Conservation (phyloP, 2,329 filamentous ascomycete genomes). For the Pseudomassariella vexata region DNA sequence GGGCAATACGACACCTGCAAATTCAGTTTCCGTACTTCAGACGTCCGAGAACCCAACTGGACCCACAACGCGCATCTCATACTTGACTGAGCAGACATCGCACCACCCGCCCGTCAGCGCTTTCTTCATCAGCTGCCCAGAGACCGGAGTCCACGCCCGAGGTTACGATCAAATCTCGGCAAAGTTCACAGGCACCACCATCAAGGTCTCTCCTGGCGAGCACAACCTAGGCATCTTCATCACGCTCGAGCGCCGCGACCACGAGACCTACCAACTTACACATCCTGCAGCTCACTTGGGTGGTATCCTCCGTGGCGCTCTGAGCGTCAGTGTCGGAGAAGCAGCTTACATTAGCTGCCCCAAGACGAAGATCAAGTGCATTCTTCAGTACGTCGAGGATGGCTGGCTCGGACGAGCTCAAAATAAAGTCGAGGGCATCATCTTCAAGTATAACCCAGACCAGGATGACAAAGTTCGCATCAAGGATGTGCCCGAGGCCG, state of each 20-base stretch:
- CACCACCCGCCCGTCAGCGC: conserved; percentile 97
- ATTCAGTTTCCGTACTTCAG: conserved; percentile 46
- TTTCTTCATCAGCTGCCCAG: conserved; percentile 87
- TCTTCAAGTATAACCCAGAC: conserved; percentile 85
- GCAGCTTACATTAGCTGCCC: conserved; percentile 82
- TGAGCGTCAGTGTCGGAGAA: conserved; percentile 87
- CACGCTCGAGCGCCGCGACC: conserved; percentile 68
- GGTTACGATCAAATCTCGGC: conserved; percentile 96
- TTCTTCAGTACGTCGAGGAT: conserved; percentile 89
- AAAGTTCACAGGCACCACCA: conserved; percentile 93
- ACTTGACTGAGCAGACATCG: conserved; percentile 94
- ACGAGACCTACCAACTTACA: conserved; percentile 91
- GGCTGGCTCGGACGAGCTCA: conserved; percentile 90
- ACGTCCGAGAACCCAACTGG: conserved; percentile 34
- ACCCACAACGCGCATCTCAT: conserved; percentile 71
- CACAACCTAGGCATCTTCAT: conserved; percentile 97
- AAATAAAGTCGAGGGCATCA: conserved; percentile 83
- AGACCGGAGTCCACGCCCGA: conserved; percentile 79
- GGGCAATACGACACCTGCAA: conserved; percentile 36
- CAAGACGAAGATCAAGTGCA: conserved; percentile 86
- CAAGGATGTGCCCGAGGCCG: conserved; percentile 79
- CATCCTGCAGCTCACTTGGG: conserved; percentile 92
- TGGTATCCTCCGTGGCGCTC: conserved; percentile 77
- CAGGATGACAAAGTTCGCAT: conserved; percentile 76
- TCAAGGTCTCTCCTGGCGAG: conserved; percentile 85